Conservation (phyloP, 352 stramenopile genomes). For the Pythium insidiosum region DNA sequence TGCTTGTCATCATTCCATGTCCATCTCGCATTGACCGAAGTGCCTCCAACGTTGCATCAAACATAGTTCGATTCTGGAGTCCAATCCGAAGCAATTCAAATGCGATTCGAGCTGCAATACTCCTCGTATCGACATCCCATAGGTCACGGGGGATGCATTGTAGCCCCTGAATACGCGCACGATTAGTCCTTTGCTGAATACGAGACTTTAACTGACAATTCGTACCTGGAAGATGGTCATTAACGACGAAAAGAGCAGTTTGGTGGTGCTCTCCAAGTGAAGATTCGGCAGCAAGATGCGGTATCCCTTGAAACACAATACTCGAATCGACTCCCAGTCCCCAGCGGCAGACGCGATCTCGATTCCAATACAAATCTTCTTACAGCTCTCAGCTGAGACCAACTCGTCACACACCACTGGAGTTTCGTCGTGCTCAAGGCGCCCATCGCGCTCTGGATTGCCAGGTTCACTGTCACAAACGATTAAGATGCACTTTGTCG, state of each 20-base stretch:
- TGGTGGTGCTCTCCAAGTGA: constrained; percentile 33
- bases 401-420: constrained; percentile 26
- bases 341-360: constrained; percentile 47
- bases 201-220: too few relatives aligned
- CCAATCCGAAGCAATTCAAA: constrained; percentile 58
- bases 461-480: constrained; percentile 41
- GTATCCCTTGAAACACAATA: constrained; percentile 63
- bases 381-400: constrained; percentile 31
- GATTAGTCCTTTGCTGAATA: not conserved
- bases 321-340: constrained; percentile 38
- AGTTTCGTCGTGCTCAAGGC: constrained; percentile 11
- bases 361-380: constrained; percentile 42
- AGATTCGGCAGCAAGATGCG: constrained; percentile 55
- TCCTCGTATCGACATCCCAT: constrained; percentile 46
- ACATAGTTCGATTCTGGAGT: constrained; percentile 12
- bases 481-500: constrained; percentile 42
- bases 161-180: constrained; percentile 10
- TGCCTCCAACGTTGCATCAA: constrained; percentile 5
- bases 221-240: constrained; percentile 48
- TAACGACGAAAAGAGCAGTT: constrained; percentile 37
- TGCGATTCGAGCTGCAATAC: constrained; percentile 34
- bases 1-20: too few relatives aligned
- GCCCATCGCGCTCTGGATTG: constrained; percentile 30
- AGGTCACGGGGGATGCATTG: constrained; percentile 11
- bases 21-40: too few relatives aligned